These are phyloP conservation scores for Amphichorda felina DNA, from an alignment of 2,329 filamentous ascomycete genomes.

Conservation along the genomic window DNA sequence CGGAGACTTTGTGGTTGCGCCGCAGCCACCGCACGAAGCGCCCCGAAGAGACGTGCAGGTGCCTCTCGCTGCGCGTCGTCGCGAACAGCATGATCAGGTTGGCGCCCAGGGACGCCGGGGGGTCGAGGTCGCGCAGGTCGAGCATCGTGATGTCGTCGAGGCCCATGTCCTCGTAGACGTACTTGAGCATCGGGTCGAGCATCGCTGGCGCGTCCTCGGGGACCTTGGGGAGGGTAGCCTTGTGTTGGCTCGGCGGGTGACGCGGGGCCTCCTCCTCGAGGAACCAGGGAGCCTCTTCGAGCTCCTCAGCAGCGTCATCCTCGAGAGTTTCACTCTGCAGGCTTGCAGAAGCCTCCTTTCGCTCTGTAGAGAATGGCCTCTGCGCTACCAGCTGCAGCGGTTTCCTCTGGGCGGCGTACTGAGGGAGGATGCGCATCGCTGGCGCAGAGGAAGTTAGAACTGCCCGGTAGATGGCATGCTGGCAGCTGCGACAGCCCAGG, in stretches of 20 bases:
- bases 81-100: constrained; percentile 89
- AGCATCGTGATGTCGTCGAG: constrained; percentile 71
- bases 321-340: background rate
- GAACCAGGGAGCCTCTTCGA: constrained; percentile 61
- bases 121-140: constrained; percentile 75
- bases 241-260: constrained; percentile 35
- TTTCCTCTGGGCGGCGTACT: background rate
- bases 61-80: constrained; percentile 83
- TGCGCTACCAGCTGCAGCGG: background rate
- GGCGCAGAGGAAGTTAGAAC: constrained; percentile 1
- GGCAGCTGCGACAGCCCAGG: constrained; percentile 6
- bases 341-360: background rate
- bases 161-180: constrained; percentile 74
- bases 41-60: constrained; percentile 83
- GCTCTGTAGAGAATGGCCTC: constrained; percentile 1
- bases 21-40: constrained; percentile 81
- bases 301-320: background rate
- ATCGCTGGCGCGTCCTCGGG: constrained; percentile 62
- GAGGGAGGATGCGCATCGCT: background rate
- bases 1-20: constrained; percentile 56
- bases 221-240: constrained; percentile 35
- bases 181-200: constrained; percentile 60
- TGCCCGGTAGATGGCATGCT: constrained; percentile 3
- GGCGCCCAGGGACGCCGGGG: constrained; percentile 74
- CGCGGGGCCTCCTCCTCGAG: constrained; percentile 57